Base-by-base conservation (phyloP, 305 asterid species). In the Fraxinus xanthoxyloides region DNA sequence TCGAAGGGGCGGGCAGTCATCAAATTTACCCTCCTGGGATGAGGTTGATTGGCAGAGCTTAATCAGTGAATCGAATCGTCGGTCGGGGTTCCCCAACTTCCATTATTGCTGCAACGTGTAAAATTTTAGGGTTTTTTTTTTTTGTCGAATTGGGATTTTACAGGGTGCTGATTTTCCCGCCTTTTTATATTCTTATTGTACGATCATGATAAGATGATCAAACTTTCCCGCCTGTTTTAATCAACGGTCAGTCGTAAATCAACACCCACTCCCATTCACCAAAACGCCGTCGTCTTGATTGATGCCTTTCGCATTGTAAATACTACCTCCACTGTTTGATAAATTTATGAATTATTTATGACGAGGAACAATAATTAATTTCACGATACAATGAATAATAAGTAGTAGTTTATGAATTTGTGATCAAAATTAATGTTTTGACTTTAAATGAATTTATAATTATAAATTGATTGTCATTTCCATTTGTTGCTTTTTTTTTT, bases 21-120 rank as follows among this genome's bases (percentile, higher is more conserved):
- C 76, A 19, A 89, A 74, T 34, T 78, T 81, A 81, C 77, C 81
- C 82, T 83, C 87, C 86, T 84, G 90, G 59, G 91, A 85, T 35
- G 81, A 69, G 40, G 87, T 85, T 30, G 85, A 80, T 8, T 24
- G 8, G 85, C 87, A 84, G 78, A 74, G 21, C 38, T 82, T 30
- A 7, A 77, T n/a, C 21, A 82, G 84, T 5, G 77, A 67, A 63
- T 73, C 83, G 78, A 81, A 85, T 10, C 82, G 86, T 15, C 82
- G 85, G 36, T 87, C 87, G 51, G 72, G 72, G 90, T 73, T 56
- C 48, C 76, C 65, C 80, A 7, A 26, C 79, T 72, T 83, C 88
- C 87, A 81, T 83, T 38, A 34, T 69, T 28, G 43, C 40, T 31
- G 13, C 40, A 23, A 24, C 3, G 24, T 30, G 40, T 12, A 12